These are phyloP conservation scores for Dendrocalamus sinicus DNA, from an alignment of 176 grass and related monocot species.

Conservation along the genomic window DNA sequence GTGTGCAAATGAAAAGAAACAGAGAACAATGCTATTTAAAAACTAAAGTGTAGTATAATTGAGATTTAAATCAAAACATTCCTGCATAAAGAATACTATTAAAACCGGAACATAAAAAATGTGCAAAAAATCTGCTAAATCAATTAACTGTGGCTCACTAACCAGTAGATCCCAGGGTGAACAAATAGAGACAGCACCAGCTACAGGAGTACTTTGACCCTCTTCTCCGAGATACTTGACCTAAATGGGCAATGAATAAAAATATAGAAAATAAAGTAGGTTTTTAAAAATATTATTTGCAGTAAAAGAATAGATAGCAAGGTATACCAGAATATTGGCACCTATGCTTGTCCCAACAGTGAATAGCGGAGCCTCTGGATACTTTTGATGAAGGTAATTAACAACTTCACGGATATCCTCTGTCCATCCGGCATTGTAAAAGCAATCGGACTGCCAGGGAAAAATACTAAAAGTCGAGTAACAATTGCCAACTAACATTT, in stretches of 20 bases:
- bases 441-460: constrained; percentile 77
- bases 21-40: not conserved
- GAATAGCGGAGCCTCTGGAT: constrained; percentile 78
- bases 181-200: constrained; percentile 87
- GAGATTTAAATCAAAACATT: constrained; percentile 17
- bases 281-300: not conserved
- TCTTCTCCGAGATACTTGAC: constrained; percentile 99
- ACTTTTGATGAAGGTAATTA: constrained; percentile 86
- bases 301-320: constrained; percentile 7
- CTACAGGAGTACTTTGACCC: constrained; percentile 85
- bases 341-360: constrained; percentile 93
- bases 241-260: constrained; percentile 47
- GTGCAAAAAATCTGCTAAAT: not conserved
- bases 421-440: constrained; percentile 99
- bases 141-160: constrained; percentile 28
- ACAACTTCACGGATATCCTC: constrained; percentile 85
- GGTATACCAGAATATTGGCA: constrained; percentile 88
- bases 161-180: constrained; percentile 98
- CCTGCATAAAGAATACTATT: not conserved
- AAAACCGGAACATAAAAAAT: constrained; percentile 1
- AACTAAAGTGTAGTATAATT: not conserved
- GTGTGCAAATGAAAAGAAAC: not conserved
- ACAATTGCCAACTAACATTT: constrained; percentile 5
- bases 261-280: not conserved
- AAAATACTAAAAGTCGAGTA: constrained; percentile 25